Evolutionary conservation across 1,139 yeast genomes (phyloP).

Genomic region (Scheffersomyces lignicola): DNA sequence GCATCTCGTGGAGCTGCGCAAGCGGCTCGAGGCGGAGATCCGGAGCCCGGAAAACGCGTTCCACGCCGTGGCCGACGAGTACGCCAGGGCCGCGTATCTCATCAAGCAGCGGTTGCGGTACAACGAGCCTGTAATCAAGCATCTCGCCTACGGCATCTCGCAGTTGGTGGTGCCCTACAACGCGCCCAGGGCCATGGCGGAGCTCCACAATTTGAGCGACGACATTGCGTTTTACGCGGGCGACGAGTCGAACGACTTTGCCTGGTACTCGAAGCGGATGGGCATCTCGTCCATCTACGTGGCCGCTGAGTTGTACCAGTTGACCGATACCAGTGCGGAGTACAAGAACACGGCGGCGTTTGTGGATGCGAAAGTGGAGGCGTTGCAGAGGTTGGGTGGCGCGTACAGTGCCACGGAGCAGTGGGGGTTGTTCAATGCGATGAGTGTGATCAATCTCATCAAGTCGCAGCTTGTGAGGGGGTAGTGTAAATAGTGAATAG

Average conservation of each 20-base stretch:
- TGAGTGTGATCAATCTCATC: constrained; percentile 64
- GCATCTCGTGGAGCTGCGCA: constrained; percentile 43
- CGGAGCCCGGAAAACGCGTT: constrained; percentile 25
- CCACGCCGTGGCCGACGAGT: constrained; percentile 42
- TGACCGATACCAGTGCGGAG: constrained; percentile 65
- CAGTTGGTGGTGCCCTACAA: constrained; percentile 57
- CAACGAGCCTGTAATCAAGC: constrained; percentile 53
- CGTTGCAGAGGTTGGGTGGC: constrained; percentile 54
- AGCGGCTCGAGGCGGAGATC: constrained; percentile 31
- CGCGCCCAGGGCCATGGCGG: constrained; percentile 52
- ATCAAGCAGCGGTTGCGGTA: constrained; percentile 61
- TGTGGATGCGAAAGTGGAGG: constrained; percentile 61
- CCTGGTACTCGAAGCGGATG: constrained; percentile 90
- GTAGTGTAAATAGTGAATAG: no score
- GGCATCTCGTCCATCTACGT: constrained; percentile 71
- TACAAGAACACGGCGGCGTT: constrained; percentile 61
- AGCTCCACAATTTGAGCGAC: constrained; percentile 74
- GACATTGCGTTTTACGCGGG: constrained; percentile 82
- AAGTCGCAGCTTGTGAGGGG: constrained; percentile 73
- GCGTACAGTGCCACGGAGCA: constrained; percentile 66
- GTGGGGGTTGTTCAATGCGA: constrained; percentile 72
- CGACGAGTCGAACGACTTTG: constrained; percentile 79
- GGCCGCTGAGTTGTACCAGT: constrained; percentile 74
- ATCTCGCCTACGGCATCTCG: constrained; percentile 52
- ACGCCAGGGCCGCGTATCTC: constrained; percentile 57